Evolutionary conservation across 768 basidiomycete genomes (phyloP), one percentile per base, ranked within the genome.

Genomic region (Pholiota molesta): DNA sequence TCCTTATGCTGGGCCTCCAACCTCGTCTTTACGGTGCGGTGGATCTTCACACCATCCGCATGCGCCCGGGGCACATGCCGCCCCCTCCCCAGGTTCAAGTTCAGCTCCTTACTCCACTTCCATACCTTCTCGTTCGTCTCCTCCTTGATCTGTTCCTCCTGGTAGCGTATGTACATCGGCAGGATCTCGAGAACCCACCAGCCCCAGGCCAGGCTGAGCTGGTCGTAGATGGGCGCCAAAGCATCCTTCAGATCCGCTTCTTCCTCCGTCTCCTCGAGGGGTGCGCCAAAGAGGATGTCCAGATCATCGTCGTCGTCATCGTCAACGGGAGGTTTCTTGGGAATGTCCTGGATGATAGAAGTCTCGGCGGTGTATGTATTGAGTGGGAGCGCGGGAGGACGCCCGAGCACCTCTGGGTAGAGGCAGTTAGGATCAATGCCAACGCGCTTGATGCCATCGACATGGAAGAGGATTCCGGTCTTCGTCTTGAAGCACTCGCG

Each of bases 401-500:
- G 74, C 47, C 76, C 44, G 64, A 53, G 45, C n/a, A 79, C 77
- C n/a, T 56, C 28, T 19, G 72, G 79, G 65, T 73, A 74, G 49
- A 83, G 78, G 64, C 64, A 71, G 67, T 65, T 60, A 2, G 69
- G 69, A 37, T 80, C 76, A 60, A 82, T 59, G 2, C 79, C 84
- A 17, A 83, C 70, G 4, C 69, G 61, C 17, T 71, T 71, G 42
- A 88, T 75, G 19, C 73, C 75, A 23, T 78, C 76, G 1, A 76
- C 65, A 19, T 81, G 73, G 75, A 90, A 90, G 66, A 87, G 75
- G 63, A 90, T 86, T 0, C 88, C 88, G 1, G 78, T 78, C 3
- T 85, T 68, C 7, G 80, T 69, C 54, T 76, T 77, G 79, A 90
- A 86, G 63, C 82, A 84, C 68, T 91, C 82, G 40, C 89, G 83